These are phyloP conservation scores for Orychophragmus violaceus DNA, from an alignment of 345 rosid genomes.

Conservation along the genomic window DNA sequence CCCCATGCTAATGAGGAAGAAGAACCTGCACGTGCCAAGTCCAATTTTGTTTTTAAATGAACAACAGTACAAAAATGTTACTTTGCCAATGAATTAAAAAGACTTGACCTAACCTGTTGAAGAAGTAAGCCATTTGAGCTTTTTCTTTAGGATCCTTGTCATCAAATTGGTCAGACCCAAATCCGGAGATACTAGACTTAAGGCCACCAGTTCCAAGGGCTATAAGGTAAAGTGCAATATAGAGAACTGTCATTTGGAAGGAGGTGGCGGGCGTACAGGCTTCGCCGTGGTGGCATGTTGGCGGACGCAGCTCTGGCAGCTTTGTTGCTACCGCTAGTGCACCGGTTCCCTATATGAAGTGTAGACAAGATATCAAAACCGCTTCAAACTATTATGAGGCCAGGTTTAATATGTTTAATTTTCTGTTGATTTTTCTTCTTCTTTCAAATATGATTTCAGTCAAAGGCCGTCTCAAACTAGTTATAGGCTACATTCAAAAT, in stretches of 20 bases:
- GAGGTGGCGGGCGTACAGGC: constrained; percentile 48
- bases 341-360: constrained; percentile 53
- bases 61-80: not conserved
- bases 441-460: not conserved
- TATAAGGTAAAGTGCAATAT: constrained; percentile 43
- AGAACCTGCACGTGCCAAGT: constrained; percentile 30
- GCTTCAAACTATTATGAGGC: not conserved
- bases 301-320: constrained; percentile 60
- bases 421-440: not conserved
- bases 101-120: constrained; percentile 34
- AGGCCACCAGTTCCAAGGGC: constrained; percentile 69
- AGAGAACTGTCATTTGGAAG: constrained; percentile 65
- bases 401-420: not conserved
- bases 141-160: constrained; percentile 48
- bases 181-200: constrained; percentile 59
- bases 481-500: too few relatives aligned
- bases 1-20: constrained; percentile 50
- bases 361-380: not conserved
- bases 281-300: constrained; percentile 40
- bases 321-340: constrained; percentile 52
- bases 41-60: not conserved
- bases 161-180: constrained; percentile 64
- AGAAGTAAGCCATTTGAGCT: constrained; percentile 51
- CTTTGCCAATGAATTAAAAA: not conserved
- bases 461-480: not conserved